Evolutionary conservation across 2,329 filamentous ascomycete species (phyloP).

Genomic region (Aspergillus awamori): DNA sequence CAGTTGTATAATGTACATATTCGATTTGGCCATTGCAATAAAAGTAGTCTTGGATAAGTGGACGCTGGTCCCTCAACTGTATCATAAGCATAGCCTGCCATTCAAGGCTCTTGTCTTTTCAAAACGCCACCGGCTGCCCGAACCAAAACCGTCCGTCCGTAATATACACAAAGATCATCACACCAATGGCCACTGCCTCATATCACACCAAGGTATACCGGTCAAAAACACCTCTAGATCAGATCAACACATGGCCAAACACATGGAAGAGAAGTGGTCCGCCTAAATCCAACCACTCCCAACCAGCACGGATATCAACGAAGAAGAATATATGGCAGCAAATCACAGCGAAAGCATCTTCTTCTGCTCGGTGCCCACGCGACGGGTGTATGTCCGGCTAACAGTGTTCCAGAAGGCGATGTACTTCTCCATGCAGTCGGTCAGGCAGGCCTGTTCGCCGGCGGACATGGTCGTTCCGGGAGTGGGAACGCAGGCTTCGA

Average conservation of each 20-base stretch:
- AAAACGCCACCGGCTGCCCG: background rate
- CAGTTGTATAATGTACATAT: conserved; percentile 30
- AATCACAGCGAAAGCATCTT: conserved; percentile 32
- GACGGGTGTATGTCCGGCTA: conserved; percentile 67
- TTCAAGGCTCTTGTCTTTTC: background rate
- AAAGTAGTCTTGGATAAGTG: conserved; percentile 21
- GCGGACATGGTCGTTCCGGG: conserved; percentile 67
- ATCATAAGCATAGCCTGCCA: background rate
- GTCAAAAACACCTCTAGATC: background rate
- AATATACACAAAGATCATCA: background rate
- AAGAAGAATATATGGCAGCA: conserved; percentile 21
- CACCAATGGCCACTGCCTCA: background rate
- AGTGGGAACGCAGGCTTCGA: conserved; percentile 73
- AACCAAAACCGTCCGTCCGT: background rate
- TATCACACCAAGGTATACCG: background rate
- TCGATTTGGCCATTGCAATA: conserved; percentile 20
- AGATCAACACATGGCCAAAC: background rate
- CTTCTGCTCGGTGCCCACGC: conserved; percentile 61
- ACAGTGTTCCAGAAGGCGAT: conserved; percentile 78
- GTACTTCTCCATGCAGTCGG: conserved; percentile 82
- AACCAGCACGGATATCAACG: conserved; percentile 5
- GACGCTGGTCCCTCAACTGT: background rate
- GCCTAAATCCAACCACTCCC: no score
- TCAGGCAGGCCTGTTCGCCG: conserved; percentile 71
- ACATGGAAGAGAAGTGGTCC: background rate